phyloP scores from a whole-genome alignment of 116 monocot species.

The Cymodocea nodosa region DNA sequence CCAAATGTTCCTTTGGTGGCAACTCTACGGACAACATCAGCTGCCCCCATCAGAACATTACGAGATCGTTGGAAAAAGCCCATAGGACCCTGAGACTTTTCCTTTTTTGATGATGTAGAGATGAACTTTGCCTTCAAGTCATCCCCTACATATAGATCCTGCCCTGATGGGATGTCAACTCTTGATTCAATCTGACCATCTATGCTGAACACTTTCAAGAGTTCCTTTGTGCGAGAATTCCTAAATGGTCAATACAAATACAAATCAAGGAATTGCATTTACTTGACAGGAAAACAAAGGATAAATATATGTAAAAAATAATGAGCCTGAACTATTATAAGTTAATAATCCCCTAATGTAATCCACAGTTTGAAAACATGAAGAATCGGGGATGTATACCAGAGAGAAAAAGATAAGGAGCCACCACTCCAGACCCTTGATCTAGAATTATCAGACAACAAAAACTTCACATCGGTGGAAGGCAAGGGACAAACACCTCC shows the following conservation, averaged over 20 bases:
- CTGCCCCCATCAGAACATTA: conserved; percentile 42
- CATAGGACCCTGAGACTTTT: conserved; percentile 18
- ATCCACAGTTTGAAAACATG: not conserved
- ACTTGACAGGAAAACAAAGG: not conserved
- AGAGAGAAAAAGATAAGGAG: conserved; percentile 58
- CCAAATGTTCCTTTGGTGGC: conserved; percentile 58
- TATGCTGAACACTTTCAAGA: conserved; percentile 38
- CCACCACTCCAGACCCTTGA: conserved; percentile 77
- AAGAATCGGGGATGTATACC: conserved; percentile 15
- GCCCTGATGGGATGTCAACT: conserved; percentile 21
- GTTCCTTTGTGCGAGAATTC: conserved; percentile 56
- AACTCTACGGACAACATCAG: conserved; percentile 72
- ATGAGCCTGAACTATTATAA: too few species aligned
- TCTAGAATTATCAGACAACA: conserved; percentile 61
- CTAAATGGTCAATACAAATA: conserved; percentile 15
- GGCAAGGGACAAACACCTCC: conserved; percentile 69
- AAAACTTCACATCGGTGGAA: conserved; percentile 54
- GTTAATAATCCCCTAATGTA: not conserved
- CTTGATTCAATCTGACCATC: conserved; percentile 23
- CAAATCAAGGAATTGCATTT: not conserved
- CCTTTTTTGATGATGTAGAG: conserved; percentile 30
- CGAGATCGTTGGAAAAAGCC: conserved; percentile 58
- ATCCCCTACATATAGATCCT: conserved; percentile 35
- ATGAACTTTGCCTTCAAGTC: conserved; percentile 38
- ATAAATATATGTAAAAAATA: not conserved